These are phyloP conservation scores for Picea abies DNA, from an alignment of 83 land plant species.

Conservation along the genomic window DNA sequence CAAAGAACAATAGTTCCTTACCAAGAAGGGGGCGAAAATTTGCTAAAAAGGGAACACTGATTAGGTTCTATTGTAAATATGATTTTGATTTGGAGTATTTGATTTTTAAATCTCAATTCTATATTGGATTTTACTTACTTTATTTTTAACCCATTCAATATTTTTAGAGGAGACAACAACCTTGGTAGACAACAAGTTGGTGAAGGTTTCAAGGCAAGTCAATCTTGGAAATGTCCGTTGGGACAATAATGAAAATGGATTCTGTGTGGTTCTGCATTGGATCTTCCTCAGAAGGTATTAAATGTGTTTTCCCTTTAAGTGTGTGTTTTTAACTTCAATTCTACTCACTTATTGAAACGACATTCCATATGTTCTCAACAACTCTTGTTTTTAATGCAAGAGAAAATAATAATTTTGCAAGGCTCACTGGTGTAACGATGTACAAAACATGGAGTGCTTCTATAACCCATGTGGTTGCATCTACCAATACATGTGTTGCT, in stretches of 20 bases:
- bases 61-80: neutral
- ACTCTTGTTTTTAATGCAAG: slow-evolving; percentile 26
- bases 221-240: slow-evolving; percentile 23
- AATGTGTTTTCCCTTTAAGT: neutral
- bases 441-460: slow-evolving; percentile 44
- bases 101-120: no score
- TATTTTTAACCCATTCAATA: neutral
- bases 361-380: neutral
- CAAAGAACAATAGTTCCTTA: neutral
- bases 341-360: neutral
- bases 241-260: slow-evolving; percentile 53
- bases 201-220: neutral
- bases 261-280: slow-evolving; percentile 79
- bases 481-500: slow-evolving; percentile 69
- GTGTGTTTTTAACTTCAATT: neutral
- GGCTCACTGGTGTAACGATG: slow-evolving; percentile 36
- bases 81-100: neutral
- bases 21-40: neutral
- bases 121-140: neutral
- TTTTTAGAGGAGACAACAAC: neutral
- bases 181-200: neutral
- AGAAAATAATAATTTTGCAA: slow-evolving; percentile 49
- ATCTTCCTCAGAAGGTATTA: slow-evolving; percentile 62
- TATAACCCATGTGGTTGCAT: slow-evolving; percentile 76
- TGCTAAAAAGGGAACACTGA: neutral